Conservation (phyloP, 768 basidiomycete species). For the Pisolithus tinctorius region DNA sequence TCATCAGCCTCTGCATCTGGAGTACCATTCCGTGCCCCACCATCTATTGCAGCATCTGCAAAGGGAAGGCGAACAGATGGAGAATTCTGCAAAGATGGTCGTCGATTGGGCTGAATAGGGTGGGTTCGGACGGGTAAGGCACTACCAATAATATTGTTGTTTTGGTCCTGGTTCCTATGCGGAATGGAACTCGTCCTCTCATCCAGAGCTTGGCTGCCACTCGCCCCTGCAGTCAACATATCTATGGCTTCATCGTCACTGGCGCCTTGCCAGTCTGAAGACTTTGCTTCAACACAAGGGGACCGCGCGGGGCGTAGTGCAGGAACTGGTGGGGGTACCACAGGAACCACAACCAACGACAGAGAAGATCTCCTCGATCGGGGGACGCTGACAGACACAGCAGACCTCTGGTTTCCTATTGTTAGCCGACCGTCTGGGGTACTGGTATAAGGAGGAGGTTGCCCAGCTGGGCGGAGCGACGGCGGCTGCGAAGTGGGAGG, state of each 20-base stretch:
- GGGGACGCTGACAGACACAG: conserved; percentile 35
- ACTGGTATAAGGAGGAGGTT: conserved; percentile 61
- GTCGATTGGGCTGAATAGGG: conserved; percentile 29
- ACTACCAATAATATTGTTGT: conserved; percentile 12
- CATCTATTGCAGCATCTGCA: conserved; percentile 15
- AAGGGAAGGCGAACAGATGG: conserved; percentile 28
- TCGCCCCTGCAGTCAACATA: conserved; percentile 71
- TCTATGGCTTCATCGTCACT: conserved; percentile 88
- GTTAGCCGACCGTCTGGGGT: conserved; percentile 24
- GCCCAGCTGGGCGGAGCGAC: conserved; percentile 33
- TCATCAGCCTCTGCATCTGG: conserved; percentile 44
- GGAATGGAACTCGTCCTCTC: conserved; percentile 64
- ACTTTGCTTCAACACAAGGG: conserved; percentile 40
- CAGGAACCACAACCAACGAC: conserved; percentile 48
- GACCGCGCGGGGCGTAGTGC: conserved; percentile 25
- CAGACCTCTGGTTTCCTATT: conserved; percentile 36
- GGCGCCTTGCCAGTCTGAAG: conserved; percentile 61
- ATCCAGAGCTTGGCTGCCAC: conserved; percentile 75
- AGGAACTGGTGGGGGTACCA: conserved; percentile 28
- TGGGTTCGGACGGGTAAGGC: conserved; percentile 26
- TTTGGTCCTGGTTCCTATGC: conserved; percentile 22
- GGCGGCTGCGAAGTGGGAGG: conserved; percentile 20
- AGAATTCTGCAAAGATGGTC: conserved; percentile 52
- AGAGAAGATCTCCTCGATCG: conserved; percentile 50
- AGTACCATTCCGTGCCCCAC: conserved; percentile 29